Base-by-base conservation (phyloP, 371 early-diverging fungal species). In the Saksenaea vasiformis region DNA sequence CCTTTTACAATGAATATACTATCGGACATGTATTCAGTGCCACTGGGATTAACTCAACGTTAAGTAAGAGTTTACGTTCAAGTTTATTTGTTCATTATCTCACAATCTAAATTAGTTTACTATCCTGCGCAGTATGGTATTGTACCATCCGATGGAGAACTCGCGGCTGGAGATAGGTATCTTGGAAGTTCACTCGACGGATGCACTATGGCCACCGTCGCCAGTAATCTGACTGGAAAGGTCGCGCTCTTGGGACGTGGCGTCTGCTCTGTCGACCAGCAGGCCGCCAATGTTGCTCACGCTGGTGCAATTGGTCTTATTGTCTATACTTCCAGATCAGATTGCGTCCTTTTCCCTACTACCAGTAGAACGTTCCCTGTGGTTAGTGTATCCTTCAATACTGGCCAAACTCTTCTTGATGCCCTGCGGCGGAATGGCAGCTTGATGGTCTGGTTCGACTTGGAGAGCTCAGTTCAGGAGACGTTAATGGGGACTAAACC, bases 251-350 rank as follows among this genome's bases (percentile, higher is more conserved):
- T 88, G 31, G 65, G 77, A 62, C 80, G 87, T 57, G 87, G 87
- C 24, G 44, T 66, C 26, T 87, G 87, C 65, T 70, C 78, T 5
- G 88, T 88, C 57, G 70, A 69, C 26, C 73, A 70, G 5, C 88
- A 87, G 70, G 80, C 79, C 5, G 60, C 59, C 19, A 69, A 73
- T 53, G 80, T 77, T 19, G 78, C 64, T 5, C 19, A 69, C 43
- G 76, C 67, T 17, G 86, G 86, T 26, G 87, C 83, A 7, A 65
- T 79, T 55, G 87, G 78, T 38, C 76, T 86, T 10, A 31, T 90
- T 28, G 63, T 88, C 39, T 77, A 79, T 55, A 72, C 74, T 34
- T 69, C 58, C 10, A 55, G 28, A 24, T 73, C 76, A 35, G 47
- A 44, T 51, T 26, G 60, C 34, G 47, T 76, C 24, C 22, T 38